phyloP scores from a whole-genome alignment of 495 filamentous ascomycete species.

The Glonium stellatum region DNA sequence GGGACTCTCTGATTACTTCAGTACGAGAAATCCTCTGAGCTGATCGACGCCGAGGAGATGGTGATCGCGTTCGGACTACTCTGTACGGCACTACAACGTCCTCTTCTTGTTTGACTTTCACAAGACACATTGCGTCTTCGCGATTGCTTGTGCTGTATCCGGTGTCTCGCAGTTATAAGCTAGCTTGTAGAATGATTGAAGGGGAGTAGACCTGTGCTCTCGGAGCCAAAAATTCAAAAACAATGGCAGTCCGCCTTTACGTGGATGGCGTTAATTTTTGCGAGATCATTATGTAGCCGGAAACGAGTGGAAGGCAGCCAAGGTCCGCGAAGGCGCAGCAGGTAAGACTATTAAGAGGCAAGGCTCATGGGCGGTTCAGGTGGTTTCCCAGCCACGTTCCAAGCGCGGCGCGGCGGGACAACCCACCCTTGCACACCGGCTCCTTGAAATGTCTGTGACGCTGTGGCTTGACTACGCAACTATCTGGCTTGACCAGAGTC shows the following conservation, averaged over 20 bases:
- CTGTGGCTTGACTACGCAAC: too few relatives aligned
- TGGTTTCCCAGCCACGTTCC: background rate
- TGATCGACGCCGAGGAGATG: constrained; percentile 15
- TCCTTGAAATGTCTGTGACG: too few relatives aligned
- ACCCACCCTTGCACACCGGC: too few relatives aligned
- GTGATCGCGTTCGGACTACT: constrained; percentile 14
- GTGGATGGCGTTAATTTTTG: background rate
- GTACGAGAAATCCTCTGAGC: constrained; percentile 20
- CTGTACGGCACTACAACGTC: constrained; percentile 28
- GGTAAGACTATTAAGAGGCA: background rate
- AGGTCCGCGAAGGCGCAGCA: background rate
- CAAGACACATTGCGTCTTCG: constrained; percentile 33
- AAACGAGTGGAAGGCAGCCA: background rate
- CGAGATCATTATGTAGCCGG: background rate
- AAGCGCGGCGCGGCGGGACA: too few relatives aligned
- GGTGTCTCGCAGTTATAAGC: background rate
- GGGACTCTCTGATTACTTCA: constrained; percentile 28
- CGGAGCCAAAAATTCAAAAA: background rate
- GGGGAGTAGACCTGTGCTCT: background rate
- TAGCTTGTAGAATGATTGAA: background rate
- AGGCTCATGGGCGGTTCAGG: background rate
- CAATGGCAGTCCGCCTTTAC: background rate
- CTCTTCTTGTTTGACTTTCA: constrained; percentile 36
- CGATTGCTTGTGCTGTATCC: background rate
- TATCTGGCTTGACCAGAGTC: too few relatives aligned